phyloP scores from a whole-genome alignment of 2,329 filamentous ascomycete species.

The Claviceps digitariae region DNA sequence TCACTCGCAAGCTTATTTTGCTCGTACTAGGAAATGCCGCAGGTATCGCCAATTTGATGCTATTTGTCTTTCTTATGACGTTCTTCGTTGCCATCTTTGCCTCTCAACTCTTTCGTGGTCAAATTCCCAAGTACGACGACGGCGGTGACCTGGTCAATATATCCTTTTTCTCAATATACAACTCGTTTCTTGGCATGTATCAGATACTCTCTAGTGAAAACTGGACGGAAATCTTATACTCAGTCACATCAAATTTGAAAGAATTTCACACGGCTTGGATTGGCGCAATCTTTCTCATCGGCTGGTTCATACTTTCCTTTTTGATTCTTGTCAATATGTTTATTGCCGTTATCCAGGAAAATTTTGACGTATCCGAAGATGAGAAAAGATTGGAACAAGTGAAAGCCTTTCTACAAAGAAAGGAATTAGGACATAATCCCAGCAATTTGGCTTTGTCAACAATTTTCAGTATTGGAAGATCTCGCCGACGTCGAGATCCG shows the following conservation, averaged over 20 bases:
- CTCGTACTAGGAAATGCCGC: slow-evolving; percentile 81
- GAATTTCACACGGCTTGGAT: slow-evolving; percentile 72
- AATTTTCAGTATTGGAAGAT: slow-evolving; percentile 50
- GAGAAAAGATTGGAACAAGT: slow-evolving; percentile 96
- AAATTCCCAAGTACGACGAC: slow-evolving; percentile 53
- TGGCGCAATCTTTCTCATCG: slow-evolving; percentile 75
- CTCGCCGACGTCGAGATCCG: slow-evolving; percentile 57
- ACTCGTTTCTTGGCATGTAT: slow-evolving; percentile 96
- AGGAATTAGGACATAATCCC: slow-evolving; percentile 61
- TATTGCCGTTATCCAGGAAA: slow-evolving; percentile 99
- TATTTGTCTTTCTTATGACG: slow-evolving; percentile 93
- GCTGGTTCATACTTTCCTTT: slow-evolving; percentile 92
- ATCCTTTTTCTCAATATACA: slow-evolving; percentile 83
- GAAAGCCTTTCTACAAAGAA: slow-evolving; percentile 82
- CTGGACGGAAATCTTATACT: slow-evolving; percentile 83
- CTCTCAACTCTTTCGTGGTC: slow-evolving; percentile 79
- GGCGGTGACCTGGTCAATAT: slow-evolving; percentile 51
- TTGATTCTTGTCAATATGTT: slow-evolving; percentile 99
- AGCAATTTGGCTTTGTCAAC: slow-evolving; percentile 65
- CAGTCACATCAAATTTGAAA: slow-evolving; percentile 56
- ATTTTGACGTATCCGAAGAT: slow-evolving; percentile 96
- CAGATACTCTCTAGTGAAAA: slow-evolving; percentile 92
- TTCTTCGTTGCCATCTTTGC: slow-evolving; percentile 91
- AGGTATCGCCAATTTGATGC: slow-evolving; percentile 85
- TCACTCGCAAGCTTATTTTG: slow-evolving; percentile 75